Conservation (phyloP, 108 stramenopile species). For the Cyclostephanos invisitatus region DNA sequence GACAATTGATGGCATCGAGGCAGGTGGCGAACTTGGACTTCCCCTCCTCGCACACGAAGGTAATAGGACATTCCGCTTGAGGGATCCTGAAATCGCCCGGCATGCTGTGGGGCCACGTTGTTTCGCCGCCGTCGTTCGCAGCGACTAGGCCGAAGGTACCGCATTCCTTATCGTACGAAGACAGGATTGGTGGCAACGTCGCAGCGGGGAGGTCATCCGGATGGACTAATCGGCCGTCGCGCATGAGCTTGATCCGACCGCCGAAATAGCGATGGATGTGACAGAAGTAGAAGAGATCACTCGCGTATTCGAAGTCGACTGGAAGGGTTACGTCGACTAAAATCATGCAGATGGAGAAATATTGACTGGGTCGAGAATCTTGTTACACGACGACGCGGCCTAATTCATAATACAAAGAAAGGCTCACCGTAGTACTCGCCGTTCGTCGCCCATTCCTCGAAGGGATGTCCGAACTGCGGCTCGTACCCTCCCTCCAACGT, state of each 20-base stretch:
- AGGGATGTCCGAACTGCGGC: constrained; percentile 72
- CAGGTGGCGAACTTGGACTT: constrained; percentile 46
- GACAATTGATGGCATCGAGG: constrained; percentile 74
- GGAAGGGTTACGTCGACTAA: constrained; percentile 53
- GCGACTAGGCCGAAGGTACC: constrained; percentile 65
- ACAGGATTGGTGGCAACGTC: constrained; percentile 7
- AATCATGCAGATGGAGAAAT: no score
- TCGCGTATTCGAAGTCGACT: constrained; percentile 33
- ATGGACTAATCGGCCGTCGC: constrained; percentile 36
- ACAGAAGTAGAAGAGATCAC: constrained; percentile 92
- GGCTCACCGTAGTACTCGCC: constrained; percentile 46
- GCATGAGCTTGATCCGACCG: constrained; percentile 73
- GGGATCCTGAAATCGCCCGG: constrained; percentile 54
- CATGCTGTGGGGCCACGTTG: constrained; percentile 1
- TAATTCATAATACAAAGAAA: no score
- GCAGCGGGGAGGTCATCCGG: constrained; percentile 10
- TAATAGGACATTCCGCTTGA: constrained; percentile 57
- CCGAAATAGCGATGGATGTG: constrained; percentile 76
- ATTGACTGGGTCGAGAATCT: no score
- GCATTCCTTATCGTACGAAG: constrained; percentile 65
- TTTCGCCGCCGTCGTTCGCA: neutral
- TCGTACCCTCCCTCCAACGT: constrained; percentile 74
- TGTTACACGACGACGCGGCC: no score
- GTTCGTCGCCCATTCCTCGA: constrained; percentile 63
- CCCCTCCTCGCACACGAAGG: constrained; percentile 58